Conservation (phyloP, 2,329 filamentous ascomycete species). For the Clonostachys rhizophaga region DNA sequence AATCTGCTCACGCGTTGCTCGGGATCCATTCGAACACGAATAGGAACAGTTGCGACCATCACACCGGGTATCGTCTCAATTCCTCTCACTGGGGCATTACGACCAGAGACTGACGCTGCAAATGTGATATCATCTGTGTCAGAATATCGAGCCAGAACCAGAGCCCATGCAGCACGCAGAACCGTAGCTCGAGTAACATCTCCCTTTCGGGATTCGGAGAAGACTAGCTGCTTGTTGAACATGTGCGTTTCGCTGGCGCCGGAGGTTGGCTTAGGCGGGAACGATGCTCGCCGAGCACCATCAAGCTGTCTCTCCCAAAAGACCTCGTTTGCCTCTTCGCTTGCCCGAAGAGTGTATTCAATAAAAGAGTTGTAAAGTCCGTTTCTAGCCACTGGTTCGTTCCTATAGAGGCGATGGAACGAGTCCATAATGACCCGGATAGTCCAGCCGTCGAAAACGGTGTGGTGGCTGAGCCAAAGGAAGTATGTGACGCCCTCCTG, state of each 20-base stretch:
- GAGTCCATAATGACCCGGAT: background rate
- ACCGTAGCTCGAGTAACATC: conserved; percentile 4
- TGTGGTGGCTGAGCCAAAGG: conserved; percentile 8
- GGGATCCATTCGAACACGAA: conserved; percentile 8
- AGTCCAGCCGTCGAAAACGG: conserved; percentile 8
- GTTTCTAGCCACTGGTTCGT: background rate
- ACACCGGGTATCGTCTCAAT: background rate
- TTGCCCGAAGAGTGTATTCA: background rate
- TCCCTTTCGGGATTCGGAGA: background rate
- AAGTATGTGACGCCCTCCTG: conserved; percentile 1
- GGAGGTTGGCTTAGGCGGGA: background rate
- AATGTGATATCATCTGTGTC: conserved; percentile 4
- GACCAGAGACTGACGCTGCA: conserved; percentile 4
- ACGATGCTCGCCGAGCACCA: background rate
- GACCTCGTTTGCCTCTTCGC: background rate
- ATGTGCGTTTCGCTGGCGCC: background rate
- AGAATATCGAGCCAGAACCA: background rate
- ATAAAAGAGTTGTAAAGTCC: background rate
- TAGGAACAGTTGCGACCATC: conserved; percentile 5
- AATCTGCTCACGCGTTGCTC: background rate
- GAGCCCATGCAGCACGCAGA: conserved; percentile 12
- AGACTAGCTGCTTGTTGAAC: background rate
- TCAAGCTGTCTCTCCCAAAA: background rate
- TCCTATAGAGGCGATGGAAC: background rate
- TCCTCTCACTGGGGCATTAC: conserved; percentile 4